Conservation (phyloP, 139 green algal genomes). For the Picochlorum sp. region DNA sequence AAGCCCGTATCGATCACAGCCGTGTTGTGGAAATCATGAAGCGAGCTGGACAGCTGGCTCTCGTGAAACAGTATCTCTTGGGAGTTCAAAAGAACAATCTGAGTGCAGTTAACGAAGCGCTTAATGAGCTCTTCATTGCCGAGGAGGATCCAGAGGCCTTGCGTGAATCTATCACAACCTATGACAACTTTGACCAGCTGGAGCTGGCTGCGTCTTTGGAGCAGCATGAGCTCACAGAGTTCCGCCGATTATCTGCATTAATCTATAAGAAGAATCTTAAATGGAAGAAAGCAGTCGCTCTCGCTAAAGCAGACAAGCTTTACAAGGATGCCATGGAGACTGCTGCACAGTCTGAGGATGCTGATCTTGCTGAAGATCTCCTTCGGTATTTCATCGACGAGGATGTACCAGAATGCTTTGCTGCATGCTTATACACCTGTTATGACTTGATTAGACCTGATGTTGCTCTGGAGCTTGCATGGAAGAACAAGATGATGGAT, state of each 20-base stretch:
- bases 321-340: constrained; percentile 96
- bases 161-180: constrained; percentile 75
- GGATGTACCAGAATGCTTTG: constrained; percentile 90
- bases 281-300: constrained; percentile 79
- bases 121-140: constrained; percentile 94
- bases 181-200: constrained; percentile 97
- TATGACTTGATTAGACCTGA: constrained; percentile 95
- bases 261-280: constrained; percentile 90
- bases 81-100: constrained; percentile 88
- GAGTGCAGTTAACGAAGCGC: constrained; percentile 78
- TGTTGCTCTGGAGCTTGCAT: constrained; percentile 90
- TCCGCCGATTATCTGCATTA: constrained; percentile 79
- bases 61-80: constrained; percentile 88
- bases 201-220: constrained; percentile 59
- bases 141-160: constrained; percentile 84
- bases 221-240: constrained; percentile 94
- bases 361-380: constrained; percentile 87
- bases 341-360: constrained; percentile 53
- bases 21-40: constrained; percentile 91
- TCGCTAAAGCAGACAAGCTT: constrained; percentile 75
- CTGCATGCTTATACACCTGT: constrained; percentile 91
- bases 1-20: constrained; percentile 84
- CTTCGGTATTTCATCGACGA: constrained; percentile 78
- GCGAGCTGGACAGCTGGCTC: constrained; percentile 70
- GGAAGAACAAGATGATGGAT: constrained; percentile 88